A percentile compares a stretch with the other conserved stretches of the same genome.
These are phyloP conservation scores for Lentinula edodes DNA, from an alignment of 768 basidiomycete genomes.

Conservation along the genomic window DNA sequence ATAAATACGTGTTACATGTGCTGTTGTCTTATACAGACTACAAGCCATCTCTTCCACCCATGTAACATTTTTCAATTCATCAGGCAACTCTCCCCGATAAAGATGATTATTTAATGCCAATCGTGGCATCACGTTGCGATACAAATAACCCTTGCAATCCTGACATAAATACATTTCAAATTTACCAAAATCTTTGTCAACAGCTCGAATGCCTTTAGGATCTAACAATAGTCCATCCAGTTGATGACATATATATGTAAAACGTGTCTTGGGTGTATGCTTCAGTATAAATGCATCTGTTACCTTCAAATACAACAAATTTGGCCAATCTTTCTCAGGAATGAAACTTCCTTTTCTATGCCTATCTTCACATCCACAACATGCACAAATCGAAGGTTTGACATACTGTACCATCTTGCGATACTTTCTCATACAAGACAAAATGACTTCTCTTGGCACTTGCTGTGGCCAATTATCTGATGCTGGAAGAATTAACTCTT, in stretches of 20 bases:
- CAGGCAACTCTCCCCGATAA: background rate
- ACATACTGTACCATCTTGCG: background rate
- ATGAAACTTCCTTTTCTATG: background rate
- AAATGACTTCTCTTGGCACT: background rate
- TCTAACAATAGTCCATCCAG: no score
- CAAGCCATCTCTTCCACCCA: no score
- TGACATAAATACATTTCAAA: background rate
- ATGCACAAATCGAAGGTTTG: background rate
- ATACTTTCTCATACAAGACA: background rate
- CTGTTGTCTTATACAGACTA: background rate
- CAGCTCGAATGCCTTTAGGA: background rate
- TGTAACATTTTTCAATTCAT: background rate
- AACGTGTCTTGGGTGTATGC: no score
- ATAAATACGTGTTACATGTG: background rate
- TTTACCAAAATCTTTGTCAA: background rate
- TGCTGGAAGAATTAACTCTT: no score
- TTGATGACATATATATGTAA: no score
- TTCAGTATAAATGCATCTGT: background rate
- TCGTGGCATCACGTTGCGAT: background rate
- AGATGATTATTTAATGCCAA: background rate
- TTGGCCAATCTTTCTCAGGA: background rate
- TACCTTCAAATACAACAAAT: background rate
- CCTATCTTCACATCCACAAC: background rate
- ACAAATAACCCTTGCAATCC: background rate
- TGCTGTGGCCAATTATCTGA: background rate